A percentile compares a stretch with the other conserved stretches of the same genome.
These are phyloP conservation scores for Vicia faba DNA, from an alignment of 306 rosid species.

Conservation along the genomic window DNA sequence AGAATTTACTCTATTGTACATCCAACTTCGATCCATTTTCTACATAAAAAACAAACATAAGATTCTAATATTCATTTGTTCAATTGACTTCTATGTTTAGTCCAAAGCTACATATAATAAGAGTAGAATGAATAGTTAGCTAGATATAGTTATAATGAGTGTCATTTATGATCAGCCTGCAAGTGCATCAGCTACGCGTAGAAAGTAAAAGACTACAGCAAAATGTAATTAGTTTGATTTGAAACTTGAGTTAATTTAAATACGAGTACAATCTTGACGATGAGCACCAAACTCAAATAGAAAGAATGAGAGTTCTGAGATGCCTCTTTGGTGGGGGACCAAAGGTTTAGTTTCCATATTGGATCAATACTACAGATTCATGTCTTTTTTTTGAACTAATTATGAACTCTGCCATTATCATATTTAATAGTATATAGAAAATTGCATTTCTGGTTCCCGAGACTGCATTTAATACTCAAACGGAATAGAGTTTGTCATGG, in stretches of 20 bases:
- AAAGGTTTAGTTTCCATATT: background rate
- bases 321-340: background rate
- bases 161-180: background rate
- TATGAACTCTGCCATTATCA: slow-evolving; percentile 12
- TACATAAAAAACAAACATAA: too few relatives aligned
- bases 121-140: too few relatives aligned
- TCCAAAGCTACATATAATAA: too few relatives aligned
- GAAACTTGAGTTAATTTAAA: background rate
- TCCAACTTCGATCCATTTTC: too few relatives aligned
- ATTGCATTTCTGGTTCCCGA: slow-evolving; percentile 1
- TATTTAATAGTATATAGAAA: slow-evolving; percentile 1
- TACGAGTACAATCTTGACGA: background rate
- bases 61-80: too few relatives aligned
- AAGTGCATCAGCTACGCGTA: background rate
- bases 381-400: slow-evolving; percentile 2
- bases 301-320: slow-evolving; percentile 1
- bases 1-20: too few relatives aligned
- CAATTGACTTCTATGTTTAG: too few relatives aligned
- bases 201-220: background rate
- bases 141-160: too few relatives aligned
- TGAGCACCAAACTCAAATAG: background rate
- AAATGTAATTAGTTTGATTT: slow-evolving; percentile 7
- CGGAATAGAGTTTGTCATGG: slow-evolving; percentile 4
- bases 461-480: slow-evolving; percentile 13
- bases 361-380: slow-evolving; percentile 13